Evolutionary conservation across 176 grass and related monocot species (phyloP).

Genomic region (Rhynchospora pubera): DNA sequence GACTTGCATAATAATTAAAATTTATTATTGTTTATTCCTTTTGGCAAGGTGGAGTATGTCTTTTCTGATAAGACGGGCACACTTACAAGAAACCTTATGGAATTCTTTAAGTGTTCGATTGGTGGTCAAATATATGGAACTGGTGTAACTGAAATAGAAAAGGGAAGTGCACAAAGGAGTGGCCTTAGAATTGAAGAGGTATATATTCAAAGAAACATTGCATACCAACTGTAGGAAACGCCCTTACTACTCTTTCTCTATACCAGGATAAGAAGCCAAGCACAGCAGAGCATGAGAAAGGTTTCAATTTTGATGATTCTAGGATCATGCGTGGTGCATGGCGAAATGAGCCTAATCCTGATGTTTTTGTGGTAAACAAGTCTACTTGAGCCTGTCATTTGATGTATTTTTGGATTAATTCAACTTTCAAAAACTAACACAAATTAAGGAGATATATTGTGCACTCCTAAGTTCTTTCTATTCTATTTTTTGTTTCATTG

Average conservation of each 20-base stretch:
- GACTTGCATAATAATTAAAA: not conserved
- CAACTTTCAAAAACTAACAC: not conserved
- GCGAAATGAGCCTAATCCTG: slow-evolving; percentile 81
- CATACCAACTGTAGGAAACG: not conserved
- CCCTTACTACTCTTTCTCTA: not conserved
- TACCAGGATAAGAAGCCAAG: slow-evolving; percentile 56
- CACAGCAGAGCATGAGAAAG: slow-evolving; percentile 72
- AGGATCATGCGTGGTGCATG: slow-evolving; percentile 93
- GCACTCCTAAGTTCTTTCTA: not conserved
- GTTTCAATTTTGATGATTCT: slow-evolving; percentile 91
- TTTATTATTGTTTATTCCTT: slow-evolving; percentile 16
- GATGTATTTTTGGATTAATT: not conserved
- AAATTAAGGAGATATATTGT: not conserved
- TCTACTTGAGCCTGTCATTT: slow-evolving; percentile 9
- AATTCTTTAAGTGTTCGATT: slow-evolving; percentile 99
- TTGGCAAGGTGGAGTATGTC: slow-evolving; percentile 89
- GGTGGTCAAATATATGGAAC: slow-evolving; percentile 92
- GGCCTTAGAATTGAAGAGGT: slow-evolving; percentile 76
- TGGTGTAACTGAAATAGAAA: slow-evolving; percentile 90
- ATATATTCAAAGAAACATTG: slow-evolving; percentile 6
- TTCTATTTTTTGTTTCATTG: not conserved
- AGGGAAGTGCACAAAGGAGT: slow-evolving; percentile 60
- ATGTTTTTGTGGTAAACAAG: slow-evolving; percentile 67
- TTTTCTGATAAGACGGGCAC: slow-evolving; percentile 99
- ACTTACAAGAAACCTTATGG: slow-evolving; percentile 98